A percentile compares a stretch with the other conserved stretches of the same genome.
Conservation (phyloP, 1,284 basidiomycete species). For the Golubevia pallescens region DNA sequence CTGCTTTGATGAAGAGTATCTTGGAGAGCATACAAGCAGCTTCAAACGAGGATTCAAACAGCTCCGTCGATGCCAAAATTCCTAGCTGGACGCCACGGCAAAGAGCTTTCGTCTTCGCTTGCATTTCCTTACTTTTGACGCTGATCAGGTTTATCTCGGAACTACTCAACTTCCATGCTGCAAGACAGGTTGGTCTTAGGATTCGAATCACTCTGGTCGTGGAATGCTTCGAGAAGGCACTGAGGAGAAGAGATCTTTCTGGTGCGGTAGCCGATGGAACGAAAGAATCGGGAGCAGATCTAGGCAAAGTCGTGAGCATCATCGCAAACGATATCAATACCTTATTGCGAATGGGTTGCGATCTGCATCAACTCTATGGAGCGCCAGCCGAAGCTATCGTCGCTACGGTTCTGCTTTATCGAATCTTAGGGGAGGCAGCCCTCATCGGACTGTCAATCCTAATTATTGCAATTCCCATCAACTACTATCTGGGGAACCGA, state of each 20-base stretch:
- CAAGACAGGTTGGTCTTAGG: slow-evolving; percentile 43
- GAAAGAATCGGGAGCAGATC: slow-evolving; percentile 18
- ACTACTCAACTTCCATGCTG: slow-evolving; percentile 39
- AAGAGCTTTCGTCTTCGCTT: slow-evolving; percentile 32
- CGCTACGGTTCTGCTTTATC: slow-evolving; percentile 9
- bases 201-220: slow-evolving; percentile 35
- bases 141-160: slow-evolving; percentile 35
- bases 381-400: slow-evolving; percentile 40
- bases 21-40: slow-evolving; percentile 18
- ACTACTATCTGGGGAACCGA: slow-evolving; percentile 29
- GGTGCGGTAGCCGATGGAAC: slow-evolving; percentile 11
- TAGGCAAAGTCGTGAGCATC: slow-evolving; percentile 40
- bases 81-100: slow-evolving; percentile 29
- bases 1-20: slow-evolving; percentile 36
- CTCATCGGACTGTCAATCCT: slow-evolving; percentile 31
- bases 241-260: slow-evolving; percentile 36
- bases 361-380: slow-evolving; percentile 39
- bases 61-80: not conserved
- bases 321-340: slow-evolving; percentile 44
- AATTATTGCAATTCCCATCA: slow-evolving; percentile 32
- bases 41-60: slow-evolving; percentile 4
- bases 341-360: slow-evolving; percentile 32
- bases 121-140: slow-evolving; percentile 27
- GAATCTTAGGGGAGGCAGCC: slow-evolving; percentile 36
- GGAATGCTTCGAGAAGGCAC: slow-evolving; percentile 40